phyloP scores from a whole-genome alignment of 2,329 filamentous ascomycete species.

The Purpureocillium lavendulum region DNA sequence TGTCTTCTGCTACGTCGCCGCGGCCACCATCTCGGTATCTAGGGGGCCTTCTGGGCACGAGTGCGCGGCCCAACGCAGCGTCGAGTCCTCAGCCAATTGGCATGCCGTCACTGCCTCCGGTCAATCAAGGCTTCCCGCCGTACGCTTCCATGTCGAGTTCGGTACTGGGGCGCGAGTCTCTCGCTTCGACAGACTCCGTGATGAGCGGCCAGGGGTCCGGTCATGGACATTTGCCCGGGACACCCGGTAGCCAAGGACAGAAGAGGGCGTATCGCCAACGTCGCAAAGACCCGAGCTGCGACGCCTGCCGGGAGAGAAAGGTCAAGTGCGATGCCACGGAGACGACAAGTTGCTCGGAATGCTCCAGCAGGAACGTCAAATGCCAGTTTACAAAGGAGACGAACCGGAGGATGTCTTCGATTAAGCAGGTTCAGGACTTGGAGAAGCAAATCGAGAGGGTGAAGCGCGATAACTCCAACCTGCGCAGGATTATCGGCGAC shows the following conservation, averaged over 20 bases:
- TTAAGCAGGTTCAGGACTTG: slow-evolving; percentile 96
- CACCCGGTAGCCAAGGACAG: slow-evolving; percentile 53
- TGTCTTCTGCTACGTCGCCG: slow-evolving; percentile 54
- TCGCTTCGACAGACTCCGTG: slow-evolving; percentile 50
- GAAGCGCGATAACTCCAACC: slow-evolving; percentile 68
- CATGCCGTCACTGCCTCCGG: slow-evolving; percentile 41
- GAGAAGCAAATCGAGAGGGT: slow-evolving; percentile 82
- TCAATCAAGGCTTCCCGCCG: slow-evolving; percentile 40
- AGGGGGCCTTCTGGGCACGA: slow-evolving; percentile 42
- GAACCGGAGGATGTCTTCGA: slow-evolving; percentile 96
- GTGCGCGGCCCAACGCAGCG: slow-evolving; percentile 38
- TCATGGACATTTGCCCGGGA: slow-evolving; percentile 27
- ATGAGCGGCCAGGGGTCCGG: slow-evolving; percentile 41
- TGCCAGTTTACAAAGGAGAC: slow-evolving; percentile 99
- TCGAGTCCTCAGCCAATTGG: slow-evolving; percentile 45
- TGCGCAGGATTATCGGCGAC: slow-evolving; percentile 56
- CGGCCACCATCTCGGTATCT: slow-evolving; percentile 44
- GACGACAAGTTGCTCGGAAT: slow-evolving; percentile 93
- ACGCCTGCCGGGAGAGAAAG: slow-evolving; percentile 84
- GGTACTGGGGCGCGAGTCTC: slow-evolving; percentile 49
- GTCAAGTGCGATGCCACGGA: slow-evolving; percentile 94
- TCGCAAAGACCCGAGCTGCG: slow-evolving; percentile 93
- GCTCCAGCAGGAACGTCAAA: slow-evolving; percentile 90
- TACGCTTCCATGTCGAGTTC: slow-evolving; percentile 43
- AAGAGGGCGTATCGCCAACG: slow-evolving; percentile 93